phyloP scores from a whole-genome alignment of 306 rosid species.

The Corylus americana region DNA sequence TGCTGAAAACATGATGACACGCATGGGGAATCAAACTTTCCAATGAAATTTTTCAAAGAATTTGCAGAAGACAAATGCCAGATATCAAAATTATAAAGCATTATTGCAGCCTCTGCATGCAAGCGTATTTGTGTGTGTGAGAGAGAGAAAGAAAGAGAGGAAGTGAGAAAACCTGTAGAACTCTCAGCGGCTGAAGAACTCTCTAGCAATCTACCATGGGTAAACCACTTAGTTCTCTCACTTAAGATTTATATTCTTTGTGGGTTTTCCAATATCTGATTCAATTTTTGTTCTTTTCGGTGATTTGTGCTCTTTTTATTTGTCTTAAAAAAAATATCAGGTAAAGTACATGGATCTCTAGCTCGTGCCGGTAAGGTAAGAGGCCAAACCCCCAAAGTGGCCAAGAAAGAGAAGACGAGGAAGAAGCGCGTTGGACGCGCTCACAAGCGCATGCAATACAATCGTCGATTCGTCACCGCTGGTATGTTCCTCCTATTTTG shows the following conservation, averaged over 20 bases:
- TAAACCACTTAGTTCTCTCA: background rate
- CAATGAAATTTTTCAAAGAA: background rate
- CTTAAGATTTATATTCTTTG: background rate
- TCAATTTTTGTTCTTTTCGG: background rate
- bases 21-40: constrained; percentile 1
- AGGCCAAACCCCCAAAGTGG: constrained; percentile 57
- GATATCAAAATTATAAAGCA: background rate
- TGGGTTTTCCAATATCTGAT: background rate
- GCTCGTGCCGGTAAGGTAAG: constrained; percentile 66
- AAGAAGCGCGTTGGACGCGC: constrained; percentile 58
- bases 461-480: constrained; percentile 57
- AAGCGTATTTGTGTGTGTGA: background rate
- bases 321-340: constrained; percentile 8
- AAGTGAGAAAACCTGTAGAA: background rate
- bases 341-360: constrained; percentile 55
- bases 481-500: constrained; percentile 19
- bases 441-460: constrained; percentile 60
- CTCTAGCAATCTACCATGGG: constrained; percentile 23
- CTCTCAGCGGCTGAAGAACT: background rate
- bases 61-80: background rate
- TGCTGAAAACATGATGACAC: background rate
- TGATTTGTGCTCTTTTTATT: too few species aligned
- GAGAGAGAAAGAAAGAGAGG: too few species aligned
- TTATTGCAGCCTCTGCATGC: background rate
- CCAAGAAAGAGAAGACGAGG: constrained; percentile 50